Conservation (phyloP, 768 basidiomycete genomes). For the Royoungia palumana region DNA sequence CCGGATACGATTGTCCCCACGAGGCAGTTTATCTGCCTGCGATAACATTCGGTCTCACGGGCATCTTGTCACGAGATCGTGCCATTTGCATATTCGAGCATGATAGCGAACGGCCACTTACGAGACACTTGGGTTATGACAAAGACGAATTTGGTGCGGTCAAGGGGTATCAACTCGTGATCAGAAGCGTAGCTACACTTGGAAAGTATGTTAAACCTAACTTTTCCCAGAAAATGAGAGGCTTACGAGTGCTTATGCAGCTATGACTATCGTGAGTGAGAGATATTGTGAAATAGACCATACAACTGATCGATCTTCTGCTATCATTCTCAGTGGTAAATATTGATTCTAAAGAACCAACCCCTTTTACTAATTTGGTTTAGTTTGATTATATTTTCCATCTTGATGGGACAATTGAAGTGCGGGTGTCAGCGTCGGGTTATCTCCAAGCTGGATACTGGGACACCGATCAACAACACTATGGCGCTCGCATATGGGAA, state of each 20-base stretch:
- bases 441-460: constrained; percentile 67
- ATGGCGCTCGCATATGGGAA: constrained; percentile 55
- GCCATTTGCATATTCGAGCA: constrained; percentile 67
- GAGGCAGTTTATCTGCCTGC: constrained; percentile 60
- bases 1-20: constrained; percentile 64
- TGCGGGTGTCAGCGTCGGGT: constrained; percentile 63
- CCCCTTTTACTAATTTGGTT: constrained; percentile 1
- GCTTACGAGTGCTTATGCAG: constrained; percentile 27
- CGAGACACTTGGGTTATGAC: constrained; percentile 52
- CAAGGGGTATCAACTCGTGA: constrained; percentile 55
- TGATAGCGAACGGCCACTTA: constrained; percentile 55
- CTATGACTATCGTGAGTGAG: constrained; percentile 51
- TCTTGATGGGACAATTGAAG: constrained; percentile 65
- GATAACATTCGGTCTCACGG: constrained; percentile 46
- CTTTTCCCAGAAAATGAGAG: neutral
- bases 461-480: constrained; percentile 45
- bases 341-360: neutral
- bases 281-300: neutral
- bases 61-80: constrained; percentile 43
- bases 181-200: constrained; percentile 57
- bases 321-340: constrained; percentile 30
- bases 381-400: constrained; percentile 67
- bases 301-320: neutral
- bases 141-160: constrained; percentile 58
- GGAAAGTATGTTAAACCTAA: constrained; percentile 49